Conservation (phyloP, 1,284 basidiomycete species). For the Ustilago vetiveriae region DNA sequence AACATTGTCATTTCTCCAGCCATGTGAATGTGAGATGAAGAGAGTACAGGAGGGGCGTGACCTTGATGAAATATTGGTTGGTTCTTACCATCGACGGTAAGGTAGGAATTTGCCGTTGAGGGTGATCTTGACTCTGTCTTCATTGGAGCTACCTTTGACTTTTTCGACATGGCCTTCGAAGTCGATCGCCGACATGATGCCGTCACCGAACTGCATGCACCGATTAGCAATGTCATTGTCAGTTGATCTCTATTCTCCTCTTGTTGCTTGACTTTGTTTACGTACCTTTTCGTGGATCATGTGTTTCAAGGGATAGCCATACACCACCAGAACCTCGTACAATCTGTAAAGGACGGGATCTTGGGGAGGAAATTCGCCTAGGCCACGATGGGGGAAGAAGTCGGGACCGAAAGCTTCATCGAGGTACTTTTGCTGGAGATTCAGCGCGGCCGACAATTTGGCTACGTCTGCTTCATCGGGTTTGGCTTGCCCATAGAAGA, state of each 20-base stretch:
- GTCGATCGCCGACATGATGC: slow-evolving; percentile 64
- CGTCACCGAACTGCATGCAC: slow-evolving; percentile 51
- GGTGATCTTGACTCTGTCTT: slow-evolving; percentile 60
- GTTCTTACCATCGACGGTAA: slow-evolving; percentile 49
- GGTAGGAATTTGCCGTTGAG: slow-evolving; percentile 61
- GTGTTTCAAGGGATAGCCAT: slow-evolving; percentile 59
- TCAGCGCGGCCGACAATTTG: slow-evolving; percentile 41
- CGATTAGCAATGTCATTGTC: too few relatives aligned
- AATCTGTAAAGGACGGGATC: slow-evolving; percentile 49
- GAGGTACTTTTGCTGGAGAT: slow-evolving; percentile 35
- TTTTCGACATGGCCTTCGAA: slow-evolving; percentile 61
- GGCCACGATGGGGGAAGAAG: slow-evolving; percentile 55
- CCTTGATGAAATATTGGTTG: too few relatives aligned
- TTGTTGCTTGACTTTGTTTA: neutral
- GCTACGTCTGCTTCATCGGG: slow-evolving; percentile 48
- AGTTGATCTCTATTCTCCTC: too few relatives aligned
- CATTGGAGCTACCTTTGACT: slow-evolving; percentile 53
- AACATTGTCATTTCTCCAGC: too few relatives aligned
- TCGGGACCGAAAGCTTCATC: slow-evolving; percentile 45
- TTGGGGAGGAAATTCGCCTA: slow-evolving; percentile 56
- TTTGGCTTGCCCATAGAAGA: slow-evolving; percentile 64
- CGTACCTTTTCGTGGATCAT: slow-evolving; percentile 65
- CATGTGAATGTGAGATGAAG: neutral
- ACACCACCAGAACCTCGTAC: slow-evolving; percentile 56
- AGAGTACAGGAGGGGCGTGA: neutral